Percentiles rank a stretch among this genome's conserved stretches.
These are phyloP conservation scores for Albifimbria verrucaria DNA, from an alignment of 2,329 filamentous ascomycete species.

Conservation along the genomic window DNA sequence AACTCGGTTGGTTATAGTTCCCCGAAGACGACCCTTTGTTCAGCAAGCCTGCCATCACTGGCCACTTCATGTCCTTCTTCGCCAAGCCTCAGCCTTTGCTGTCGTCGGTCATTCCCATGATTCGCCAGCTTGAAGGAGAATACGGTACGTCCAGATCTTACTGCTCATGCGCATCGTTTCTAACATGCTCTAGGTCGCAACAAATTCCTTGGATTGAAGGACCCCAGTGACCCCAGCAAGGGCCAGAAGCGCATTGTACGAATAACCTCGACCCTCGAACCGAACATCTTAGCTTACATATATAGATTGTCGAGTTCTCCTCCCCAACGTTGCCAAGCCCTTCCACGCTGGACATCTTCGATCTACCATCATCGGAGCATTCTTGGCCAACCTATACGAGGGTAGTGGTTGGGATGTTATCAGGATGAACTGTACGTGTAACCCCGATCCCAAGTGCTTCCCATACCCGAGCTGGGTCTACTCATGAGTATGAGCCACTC, in stretches of 20 bases:
- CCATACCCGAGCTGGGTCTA: background rate
- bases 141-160: conserved; percentile 34
- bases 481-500: too few species aligned
- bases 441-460: background rate
- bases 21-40: conserved; percentile 72
- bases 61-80: conserved; percentile 75
- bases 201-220: conserved; percentile 54
- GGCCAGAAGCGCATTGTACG: conserved; percentile 56
- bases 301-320: conserved; percentile 71
- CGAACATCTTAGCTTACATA: background rate
- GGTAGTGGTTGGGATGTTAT: conserved; percentile 69
- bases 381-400: conserved; percentile 70
- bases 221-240: conserved; percentile 56
- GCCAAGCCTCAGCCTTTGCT: conserved; percentile 68
- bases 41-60: conserved; percentile 63
- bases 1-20: conserved; percentile 45
- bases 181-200: conserved; percentile 52
- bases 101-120: conserved; percentile 64
- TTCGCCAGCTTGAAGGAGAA: conserved; percentile 56
- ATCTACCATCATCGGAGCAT: conserved; percentile 77
- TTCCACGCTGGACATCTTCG: conserved; percentile 77
- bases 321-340: conserved; percentile 83
- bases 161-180: background rate
- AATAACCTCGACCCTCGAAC: conserved; percentile 5
- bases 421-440: conserved; percentile 57